These are phyloP conservation scores for Vinca minor DNA, from an alignment of 257 asterid genomes.

Conservation along the genomic window DNA sequence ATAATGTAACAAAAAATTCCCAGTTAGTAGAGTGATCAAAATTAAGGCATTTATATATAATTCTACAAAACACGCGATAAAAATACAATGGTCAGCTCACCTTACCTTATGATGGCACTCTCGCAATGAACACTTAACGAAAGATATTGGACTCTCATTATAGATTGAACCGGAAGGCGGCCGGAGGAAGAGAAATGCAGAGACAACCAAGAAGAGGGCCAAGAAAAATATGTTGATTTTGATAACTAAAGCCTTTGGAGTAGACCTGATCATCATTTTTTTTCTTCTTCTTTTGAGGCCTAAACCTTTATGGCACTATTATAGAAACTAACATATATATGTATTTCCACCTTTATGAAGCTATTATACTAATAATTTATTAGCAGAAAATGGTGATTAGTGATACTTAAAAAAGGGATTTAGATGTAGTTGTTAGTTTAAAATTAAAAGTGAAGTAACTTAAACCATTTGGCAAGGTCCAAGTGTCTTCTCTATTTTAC, in stretches of 20 bases:
- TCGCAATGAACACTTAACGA: slow-evolving; percentile 58
- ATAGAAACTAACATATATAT: neutral
- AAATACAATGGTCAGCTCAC: slow-evolving; percentile 36
- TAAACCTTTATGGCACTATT: slow-evolving; percentile 2
- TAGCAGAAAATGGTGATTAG: neutral
- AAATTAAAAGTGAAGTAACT: slow-evolving; percentile 17
- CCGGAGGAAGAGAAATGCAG: slow-evolving; percentile 42
- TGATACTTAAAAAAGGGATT: slow-evolving; percentile 13
- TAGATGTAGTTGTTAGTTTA: slow-evolving; percentile 28
- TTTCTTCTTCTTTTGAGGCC: slow-evolving; percentile 14
- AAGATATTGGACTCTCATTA: slow-evolving; percentile 38
- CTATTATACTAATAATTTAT: neutral
- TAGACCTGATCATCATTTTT: slow-evolving; percentile 44
- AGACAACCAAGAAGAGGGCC: slow-evolving; percentile 47
- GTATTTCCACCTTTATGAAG: neutral
- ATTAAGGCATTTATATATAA: too few species aligned
- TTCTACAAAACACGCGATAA: neutral
- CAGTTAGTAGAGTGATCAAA: neutral
- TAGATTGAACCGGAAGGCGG: slow-evolving; percentile 46
- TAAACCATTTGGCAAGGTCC: slow-evolving; percentile 24
- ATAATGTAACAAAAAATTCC: neutral
- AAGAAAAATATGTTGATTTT: slow-evolving; percentile 58
- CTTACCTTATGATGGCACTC: slow-evolving; percentile 85
- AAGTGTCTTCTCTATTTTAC: slow-evolving; percentile 27
- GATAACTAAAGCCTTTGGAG: slow-evolving; percentile 51